phyloP scores from a whole-genome alignment of 495 filamentous ascomycete genomes.

The Penicillium steckii region DNA sequence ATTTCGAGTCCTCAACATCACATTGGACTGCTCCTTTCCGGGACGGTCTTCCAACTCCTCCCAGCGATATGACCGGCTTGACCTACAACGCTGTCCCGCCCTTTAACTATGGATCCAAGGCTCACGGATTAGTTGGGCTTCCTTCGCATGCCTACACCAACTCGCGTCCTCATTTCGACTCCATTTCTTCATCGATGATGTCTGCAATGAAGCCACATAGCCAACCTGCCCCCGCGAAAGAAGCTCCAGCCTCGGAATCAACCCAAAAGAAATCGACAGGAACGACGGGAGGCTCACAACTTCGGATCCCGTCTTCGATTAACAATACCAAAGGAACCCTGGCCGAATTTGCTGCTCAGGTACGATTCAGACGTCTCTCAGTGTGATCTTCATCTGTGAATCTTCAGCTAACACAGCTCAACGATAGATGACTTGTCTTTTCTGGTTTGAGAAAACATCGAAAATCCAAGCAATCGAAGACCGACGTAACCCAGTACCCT shows the following conservation, averaged over 20 bases:
- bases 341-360: slow-evolving; percentile 80
- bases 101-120: slow-evolving; percentile 34
- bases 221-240: slow-evolving; percentile 23
- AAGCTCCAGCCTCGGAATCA: slow-evolving; percentile 21
- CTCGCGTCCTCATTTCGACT: slow-evolving; percentile 27
- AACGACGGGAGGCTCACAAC: slow-evolving; percentile 56
- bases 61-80: slow-evolving; percentile 49
- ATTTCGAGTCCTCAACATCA: slow-evolving; percentile 19
- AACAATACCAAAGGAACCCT: slow-evolving; percentile 70
- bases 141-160: slow-evolving; percentile 29
- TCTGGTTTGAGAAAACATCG: slow-evolving; percentile 94
- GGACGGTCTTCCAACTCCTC: slow-evolving; percentile 52
- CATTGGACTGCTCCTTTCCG: slow-evolving; percentile 40
- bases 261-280: slow-evolving; percentile 32
- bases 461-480: slow-evolving; percentile 73
- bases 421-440: slow-evolving; percentile 83
- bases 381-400: background rate
- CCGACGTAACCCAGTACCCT: slow-evolving; percentile 46
- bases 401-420: slow-evolving; percentile 3
- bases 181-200: slow-evolving; percentile 24
- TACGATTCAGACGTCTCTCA: slow-evolving; percentile 33
- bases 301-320: slow-evolving; percentile 72
- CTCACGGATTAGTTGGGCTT: slow-evolving; percentile 17
- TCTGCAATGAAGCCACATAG: slow-evolving; percentile 25
- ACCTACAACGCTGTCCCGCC: slow-evolving; percentile 40